Conservation (phyloP, 2,329 filamentous ascomycete genomes). For the Colletotrichum trifolii region DNA sequence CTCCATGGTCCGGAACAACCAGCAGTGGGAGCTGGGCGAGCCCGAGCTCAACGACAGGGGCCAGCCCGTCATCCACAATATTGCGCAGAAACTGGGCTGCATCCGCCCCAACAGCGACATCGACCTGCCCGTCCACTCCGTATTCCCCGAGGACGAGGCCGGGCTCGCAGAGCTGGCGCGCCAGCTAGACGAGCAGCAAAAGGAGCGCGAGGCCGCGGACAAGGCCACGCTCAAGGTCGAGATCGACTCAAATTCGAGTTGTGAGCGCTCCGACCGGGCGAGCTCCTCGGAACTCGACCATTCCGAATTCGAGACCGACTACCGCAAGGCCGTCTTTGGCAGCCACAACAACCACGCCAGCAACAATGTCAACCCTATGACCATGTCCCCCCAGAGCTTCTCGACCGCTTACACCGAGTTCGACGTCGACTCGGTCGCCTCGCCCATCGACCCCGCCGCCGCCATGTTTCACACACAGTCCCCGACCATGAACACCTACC, state of each 20-base stretch:
- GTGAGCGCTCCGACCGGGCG: constrained; percentile 57
- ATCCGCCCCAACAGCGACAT: constrained; percentile 71
- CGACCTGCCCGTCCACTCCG: constrained; percentile 66
- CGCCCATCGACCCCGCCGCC: constrained; percentile 47
- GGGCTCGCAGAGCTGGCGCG: constrained; percentile 67
- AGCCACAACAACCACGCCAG: constrained; percentile 32
- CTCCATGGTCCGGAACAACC: constrained; percentile 68
- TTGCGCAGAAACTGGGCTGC: constrained; percentile 72
- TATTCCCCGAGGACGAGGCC: constrained; percentile 71
- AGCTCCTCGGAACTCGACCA: constrained; percentile 67
- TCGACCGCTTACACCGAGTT: constrained; percentile 54
- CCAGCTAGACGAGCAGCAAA: constrained; percentile 62
- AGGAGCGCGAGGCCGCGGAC: constrained; percentile 49
- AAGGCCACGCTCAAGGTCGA: constrained; percentile 44
- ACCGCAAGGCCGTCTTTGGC: constrained; percentile 60
- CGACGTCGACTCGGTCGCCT: constrained; percentile 51
- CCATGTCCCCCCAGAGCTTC: constrained; percentile 66
- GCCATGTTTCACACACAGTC: constrained; percentile 50
- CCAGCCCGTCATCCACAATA: constrained; percentile 73
- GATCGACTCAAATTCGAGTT: constrained; percentile 48
- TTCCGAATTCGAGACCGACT: constrained; percentile 66
- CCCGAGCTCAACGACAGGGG: constrained; percentile 72
- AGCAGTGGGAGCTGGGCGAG: constrained; percentile 71
- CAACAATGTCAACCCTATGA: constrained; percentile 52
- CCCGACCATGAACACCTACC: constrained; percentile 47